phyloP scores from a whole-genome alignment of 257 asterid genomes.

The Solanum pennellii region DNA sequence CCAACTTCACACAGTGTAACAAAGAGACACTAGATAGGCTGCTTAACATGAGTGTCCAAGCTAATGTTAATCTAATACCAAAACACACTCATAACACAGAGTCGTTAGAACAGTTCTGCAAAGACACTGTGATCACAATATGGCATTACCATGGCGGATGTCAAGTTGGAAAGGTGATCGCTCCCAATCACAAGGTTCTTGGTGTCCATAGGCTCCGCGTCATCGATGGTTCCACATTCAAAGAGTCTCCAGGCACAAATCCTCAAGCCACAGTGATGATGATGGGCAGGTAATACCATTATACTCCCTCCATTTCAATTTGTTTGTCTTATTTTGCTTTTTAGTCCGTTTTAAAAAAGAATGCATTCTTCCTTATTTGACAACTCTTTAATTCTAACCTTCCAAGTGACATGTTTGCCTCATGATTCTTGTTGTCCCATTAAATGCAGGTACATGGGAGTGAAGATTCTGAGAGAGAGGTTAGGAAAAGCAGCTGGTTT shows the following conservation, averaged over 20 bases:
- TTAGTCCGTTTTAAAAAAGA: neutral
- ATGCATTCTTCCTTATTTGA: neutral
- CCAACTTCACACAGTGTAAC: slow-evolving; percentile 34
- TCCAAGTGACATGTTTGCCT: neutral
- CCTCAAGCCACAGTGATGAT: slow-evolving; percentile 97
- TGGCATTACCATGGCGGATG: slow-evolving; percentile 99
- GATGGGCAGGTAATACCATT: slow-evolving; percentile 68
- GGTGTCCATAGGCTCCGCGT: slow-evolving; percentile 72
- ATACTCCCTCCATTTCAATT: neutral
- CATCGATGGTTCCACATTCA: slow-evolving; percentile 71
- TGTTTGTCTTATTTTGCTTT: too few relatives aligned
- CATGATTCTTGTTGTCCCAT: neutral
- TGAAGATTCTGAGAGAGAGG: slow-evolving; percentile 75
- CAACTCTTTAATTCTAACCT: neutral
- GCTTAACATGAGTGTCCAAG: slow-evolving; percentile 65
- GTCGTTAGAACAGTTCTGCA: slow-evolving; percentile 77
- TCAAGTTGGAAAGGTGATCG: slow-evolving; percentile 70
- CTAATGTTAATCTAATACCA: slow-evolving; percentile 82
- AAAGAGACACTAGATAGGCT: slow-evolving; percentile 40
- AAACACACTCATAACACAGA: slow-evolving; percentile 70
- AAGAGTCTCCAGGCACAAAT: slow-evolving; percentile 86
- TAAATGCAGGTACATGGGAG: slow-evolving; percentile 80
- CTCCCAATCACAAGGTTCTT: slow-evolving; percentile 43
- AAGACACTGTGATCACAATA: slow-evolving; percentile 86
- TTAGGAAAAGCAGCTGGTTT: slow-evolving; percentile 46